Conservation (phyloP, 345 rosid genomes). For the Clausena lansium region DNA sequence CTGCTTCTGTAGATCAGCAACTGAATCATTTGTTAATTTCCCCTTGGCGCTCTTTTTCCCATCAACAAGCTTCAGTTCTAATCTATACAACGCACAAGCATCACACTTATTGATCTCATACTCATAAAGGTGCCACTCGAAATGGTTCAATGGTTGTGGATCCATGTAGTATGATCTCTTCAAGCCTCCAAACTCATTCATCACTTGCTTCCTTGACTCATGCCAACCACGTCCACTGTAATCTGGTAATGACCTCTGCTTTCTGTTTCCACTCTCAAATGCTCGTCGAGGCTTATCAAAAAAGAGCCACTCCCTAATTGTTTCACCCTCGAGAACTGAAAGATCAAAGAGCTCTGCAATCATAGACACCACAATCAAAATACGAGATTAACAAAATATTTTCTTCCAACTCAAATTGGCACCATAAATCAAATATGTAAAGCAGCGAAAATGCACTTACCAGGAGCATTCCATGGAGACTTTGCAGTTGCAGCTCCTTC, state of each 20-base stretch:
- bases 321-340: conserved; percentile 76
- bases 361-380: conserved; percentile 12
- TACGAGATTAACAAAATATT: not conserved
- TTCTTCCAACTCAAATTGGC: conserved; percentile 6
- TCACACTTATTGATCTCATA: conserved; percentile 92
- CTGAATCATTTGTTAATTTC: conserved; percentile 64
- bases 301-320: conserved; percentile 97
- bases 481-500: conserved; percentile 99
- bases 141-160: conserved; percentile 86
- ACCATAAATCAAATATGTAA: conserved; percentile 1
- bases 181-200: conserved; percentile 87
- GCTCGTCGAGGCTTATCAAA: conserved; percentile 98
- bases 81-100: conserved; percentile 89
- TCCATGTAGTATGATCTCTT: conserved; percentile 99
- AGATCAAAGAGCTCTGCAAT: conserved; percentile 94
- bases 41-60: conserved; percentile 87
- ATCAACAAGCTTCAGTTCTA: conserved; percentile 91
- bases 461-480: conserved; percentile 99
- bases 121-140: conserved; percentile 98
- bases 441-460: conserved; percentile 36
- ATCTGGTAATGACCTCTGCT: conserved; percentile 98
- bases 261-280: conserved; percentile 93
- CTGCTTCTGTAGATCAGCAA: conserved; percentile 91
- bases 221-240: conserved; percentile 99
- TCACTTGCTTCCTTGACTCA: conserved; percentile 95